Evolutionary conservation across 768 basidiomycete genomes (phyloP).

Genomic region (Sarcomyxa edulis): DNA sequence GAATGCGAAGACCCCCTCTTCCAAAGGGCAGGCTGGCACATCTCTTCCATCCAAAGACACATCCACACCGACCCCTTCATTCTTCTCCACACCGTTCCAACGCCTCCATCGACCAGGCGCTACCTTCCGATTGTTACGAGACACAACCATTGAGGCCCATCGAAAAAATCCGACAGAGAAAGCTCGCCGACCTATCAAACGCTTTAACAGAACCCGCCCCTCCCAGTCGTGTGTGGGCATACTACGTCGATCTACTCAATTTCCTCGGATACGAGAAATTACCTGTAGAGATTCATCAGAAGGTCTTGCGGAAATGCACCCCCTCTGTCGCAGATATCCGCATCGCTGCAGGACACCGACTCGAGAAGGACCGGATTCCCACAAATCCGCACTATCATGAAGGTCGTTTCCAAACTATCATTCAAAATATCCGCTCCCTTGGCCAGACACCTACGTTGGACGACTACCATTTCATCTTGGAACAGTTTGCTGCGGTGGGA

Average conservation of each 20-base stretch:
- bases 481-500: slow-evolving; percentile 75
- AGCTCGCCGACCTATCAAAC: slow-evolving; percentile 22
- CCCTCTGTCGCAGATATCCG: slow-evolving; percentile 43
- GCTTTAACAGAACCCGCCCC: slow-evolving; percentile 23
- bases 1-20: slow-evolving; percentile 7
- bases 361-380: slow-evolving; percentile 31
- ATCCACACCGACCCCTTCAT: slow-evolving; percentile 5
- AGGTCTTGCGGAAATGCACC: slow-evolving; percentile 64
- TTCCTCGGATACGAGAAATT: slow-evolving; percentile 41
- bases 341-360: slow-evolving; percentile 31
- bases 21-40: background rate
- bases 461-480: slow-evolving; percentile 73
- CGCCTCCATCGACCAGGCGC: slow-evolving; percentile 4
- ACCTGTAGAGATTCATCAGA: slow-evolving; percentile 63
- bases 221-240: slow-evolving; percentile 56
- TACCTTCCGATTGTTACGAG: background rate
- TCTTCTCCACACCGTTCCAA: slow-evolving; percentile 9
- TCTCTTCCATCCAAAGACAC: background rate
- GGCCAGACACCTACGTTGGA: slow-evolving; percentile 45
- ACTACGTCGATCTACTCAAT: slow-evolving; percentile 55
- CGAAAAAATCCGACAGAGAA: slow-evolving; percentile 4
- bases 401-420: slow-evolving; percentile 57
- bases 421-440: slow-evolving; percentile 61
- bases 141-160: slow-evolving; percentile 1
- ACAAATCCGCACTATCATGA: slow-evolving; percentile 52